A percentile compares a stretch with the other conserved stretches of the same genome.
Evolutionary conservation across 352 stramenopile species (phyloP).

Genomic region (Phytophthora pini): DNA sequence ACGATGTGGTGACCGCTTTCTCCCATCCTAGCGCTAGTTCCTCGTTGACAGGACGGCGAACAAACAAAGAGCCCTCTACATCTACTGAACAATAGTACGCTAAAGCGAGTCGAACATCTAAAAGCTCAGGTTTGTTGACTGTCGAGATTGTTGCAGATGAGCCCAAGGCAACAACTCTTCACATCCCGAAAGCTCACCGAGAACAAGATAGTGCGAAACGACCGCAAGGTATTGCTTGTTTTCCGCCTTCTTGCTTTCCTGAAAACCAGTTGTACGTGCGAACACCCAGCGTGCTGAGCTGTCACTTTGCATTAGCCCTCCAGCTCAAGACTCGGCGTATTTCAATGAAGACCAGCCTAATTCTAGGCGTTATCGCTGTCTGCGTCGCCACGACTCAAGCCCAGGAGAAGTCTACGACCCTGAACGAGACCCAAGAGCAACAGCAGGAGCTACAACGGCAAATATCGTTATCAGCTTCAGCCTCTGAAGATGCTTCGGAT

Average conservation of each 20-base stretch:
- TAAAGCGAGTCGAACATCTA: background rate
- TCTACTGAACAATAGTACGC: background rate
- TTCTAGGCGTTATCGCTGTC: background rate
- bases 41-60: background rate
- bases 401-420: background rate
- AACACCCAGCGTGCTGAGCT: constrained; percentile 3
- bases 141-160: background rate
- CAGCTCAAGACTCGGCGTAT: background rate
- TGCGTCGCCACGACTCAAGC: constrained; percentile 5
- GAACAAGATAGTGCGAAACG: background rate
- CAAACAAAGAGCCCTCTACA: background rate
- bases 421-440: constrained; percentile 1
- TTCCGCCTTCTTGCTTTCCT: background rate
- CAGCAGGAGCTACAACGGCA: background rate
- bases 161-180: constrained; percentile 1
- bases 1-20: background rate
- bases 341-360: constrained; percentile 1
- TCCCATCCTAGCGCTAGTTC: background rate
- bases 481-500: background rate
- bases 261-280: constrained; percentile 8
- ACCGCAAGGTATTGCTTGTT: background rate
- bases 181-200: constrained; percentile 5
- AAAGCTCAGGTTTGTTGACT: too few relatives aligned
- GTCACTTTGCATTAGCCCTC: constrained; percentile 2
- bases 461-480: background rate